Conservation (phyloP, 768 basidiomycete genomes). For the Collybiopsis luxurians region DNA sequence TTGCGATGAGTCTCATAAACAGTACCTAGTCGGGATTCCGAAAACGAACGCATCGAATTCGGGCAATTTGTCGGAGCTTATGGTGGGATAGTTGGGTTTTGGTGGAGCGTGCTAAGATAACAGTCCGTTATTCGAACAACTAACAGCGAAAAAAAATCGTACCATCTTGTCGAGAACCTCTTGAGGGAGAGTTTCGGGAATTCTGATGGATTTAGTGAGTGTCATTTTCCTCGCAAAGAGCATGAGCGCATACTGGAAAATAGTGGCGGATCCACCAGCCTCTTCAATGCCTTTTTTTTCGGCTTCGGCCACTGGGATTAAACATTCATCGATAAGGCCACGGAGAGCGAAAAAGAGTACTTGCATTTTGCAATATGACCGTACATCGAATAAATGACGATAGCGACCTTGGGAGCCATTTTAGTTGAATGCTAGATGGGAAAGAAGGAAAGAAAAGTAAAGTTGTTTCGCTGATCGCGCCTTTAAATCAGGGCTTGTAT, state of each 20-base stretch:
- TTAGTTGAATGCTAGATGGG: slow-evolving; percentile 8
- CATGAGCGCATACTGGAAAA: slow-evolving; percentile 49
- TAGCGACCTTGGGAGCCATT: slow-evolving; percentile 54
- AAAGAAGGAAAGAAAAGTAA: not conserved
- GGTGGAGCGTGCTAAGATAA: slow-evolving; percentile 47
- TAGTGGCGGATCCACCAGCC: slow-evolving; percentile 48
- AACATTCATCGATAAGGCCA: not conserved
- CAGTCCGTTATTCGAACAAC: no score
- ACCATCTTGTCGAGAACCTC: slow-evolving; percentile 65
- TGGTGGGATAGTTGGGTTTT: slow-evolving; percentile 70
- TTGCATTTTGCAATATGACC: slow-evolving; percentile 69
- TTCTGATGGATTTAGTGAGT: slow-evolving; percentile 34
- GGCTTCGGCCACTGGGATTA: slow-evolving; percentile 58
- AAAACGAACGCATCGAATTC: slow-evolving; percentile 72
- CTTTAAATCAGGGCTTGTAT: no score
- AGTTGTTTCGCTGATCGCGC: not conserved
- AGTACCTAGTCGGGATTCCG: slow-evolving; percentile 57
- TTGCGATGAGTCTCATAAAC: no score
- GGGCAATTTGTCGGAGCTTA: slow-evolving; percentile 49
- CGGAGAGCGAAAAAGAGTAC: slow-evolving; percentile 18
- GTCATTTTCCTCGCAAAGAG: not conserved
- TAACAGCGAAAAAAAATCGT: no score
- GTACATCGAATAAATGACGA: slow-evolving; percentile 72
- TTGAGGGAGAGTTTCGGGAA: slow-evolving; percentile 74
- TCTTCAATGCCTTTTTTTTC: slow-evolving; percentile 44